These are phyloP conservation scores for Erythrobasidium hasegawianum DNA, from an alignment of 1,284 basidiomycete species.

Conservation along the genomic window DNA sequence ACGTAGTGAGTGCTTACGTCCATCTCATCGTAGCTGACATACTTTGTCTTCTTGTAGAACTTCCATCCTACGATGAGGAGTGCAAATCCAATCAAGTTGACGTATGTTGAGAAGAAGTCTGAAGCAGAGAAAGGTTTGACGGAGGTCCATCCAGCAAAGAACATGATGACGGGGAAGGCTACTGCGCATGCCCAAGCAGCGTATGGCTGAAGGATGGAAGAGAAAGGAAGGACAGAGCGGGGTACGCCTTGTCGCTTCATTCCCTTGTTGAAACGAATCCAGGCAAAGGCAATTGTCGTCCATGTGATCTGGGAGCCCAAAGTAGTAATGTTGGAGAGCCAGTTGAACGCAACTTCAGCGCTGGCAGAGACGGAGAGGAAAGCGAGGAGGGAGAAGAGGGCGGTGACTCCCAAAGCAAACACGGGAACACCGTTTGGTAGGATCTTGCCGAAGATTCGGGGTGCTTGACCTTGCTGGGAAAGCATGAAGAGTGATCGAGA, in stretches of 20 bases:
- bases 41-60: slow-evolving; percentile 54
- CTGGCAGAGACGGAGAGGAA: slow-evolving; percentile 51
- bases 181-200: slow-evolving; percentile 34
- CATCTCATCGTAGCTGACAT: slow-evolving; percentile 61
- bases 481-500: slow-evolving; percentile 57
- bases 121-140: slow-evolving; percentile 21
- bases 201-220: slow-evolving; percentile 46
- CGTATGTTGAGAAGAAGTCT: slow-evolving; percentile 63
- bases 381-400: slow-evolving; percentile 66
- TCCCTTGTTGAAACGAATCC: slow-evolving; percentile 48
- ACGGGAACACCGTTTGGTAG: slow-evolving; percentile 71
- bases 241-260: slow-evolving; percentile 46
- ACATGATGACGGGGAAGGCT: slow-evolving; percentile 39
- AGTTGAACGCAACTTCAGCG: slow-evolving; percentile 67
- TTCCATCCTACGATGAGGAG: slow-evolving; percentile 62
- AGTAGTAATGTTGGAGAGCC: slow-evolving; percentile 59
- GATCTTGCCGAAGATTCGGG: slow-evolving; percentile 61
- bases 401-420: slow-evolving; percentile 63
- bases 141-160: slow-evolving; percentile 38
- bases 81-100: slow-evolving; percentile 67
- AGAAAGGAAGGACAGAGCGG: slow-evolving; percentile 43
- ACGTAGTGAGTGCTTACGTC: slow-evolving; percentile 63
- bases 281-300: slow-evolving; percentile 55
- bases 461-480: slow-evolving; percentile 52
- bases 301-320: slow-evolving; percentile 69